Conservation (phyloP, 1,284 basidiomycete species). For the Anthracocystis walkeri region DNA sequence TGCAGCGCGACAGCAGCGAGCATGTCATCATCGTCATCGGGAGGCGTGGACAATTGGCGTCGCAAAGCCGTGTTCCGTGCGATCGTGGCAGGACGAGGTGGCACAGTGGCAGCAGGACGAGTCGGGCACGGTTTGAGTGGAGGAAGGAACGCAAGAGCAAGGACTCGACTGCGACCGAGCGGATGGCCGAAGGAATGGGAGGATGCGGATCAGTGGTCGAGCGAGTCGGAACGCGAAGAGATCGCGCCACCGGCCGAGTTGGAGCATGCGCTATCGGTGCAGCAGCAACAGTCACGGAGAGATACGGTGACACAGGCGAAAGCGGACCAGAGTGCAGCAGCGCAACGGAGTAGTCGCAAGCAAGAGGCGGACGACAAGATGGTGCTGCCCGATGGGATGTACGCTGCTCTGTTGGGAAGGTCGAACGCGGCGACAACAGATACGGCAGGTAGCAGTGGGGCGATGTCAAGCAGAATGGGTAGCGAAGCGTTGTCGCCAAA, state of each 20-base stretch:
- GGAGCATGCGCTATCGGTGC: conserved; percentile 1
- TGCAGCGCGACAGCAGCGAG: neutral
- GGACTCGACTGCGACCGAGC: conserved; percentile 44
- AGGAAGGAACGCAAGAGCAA: conserved; percentile 46
- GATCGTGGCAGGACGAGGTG: conserved; percentile 56
- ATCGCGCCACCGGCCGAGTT: conserved; percentile 18
- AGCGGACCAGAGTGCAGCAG: conserved; percentile 4
- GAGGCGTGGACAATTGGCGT: conserved; percentile 43
- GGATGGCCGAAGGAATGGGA: conserved; percentile 54
- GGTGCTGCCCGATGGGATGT: conserved; percentile 22
- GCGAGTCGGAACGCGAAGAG: conserved; percentile 50
- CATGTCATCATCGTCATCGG: neutral
- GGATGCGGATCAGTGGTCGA: conserved; percentile 60
- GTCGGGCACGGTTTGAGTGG: conserved; percentile 16
- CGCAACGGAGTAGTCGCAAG: neutral
- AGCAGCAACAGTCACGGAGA: conserved; percentile 18
- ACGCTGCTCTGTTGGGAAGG: conserved; percentile 27
- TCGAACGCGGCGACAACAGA: no score
- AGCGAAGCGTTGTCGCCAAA: neutral
- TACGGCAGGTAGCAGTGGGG: neutral
- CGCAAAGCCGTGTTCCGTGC: conserved; percentile 47
- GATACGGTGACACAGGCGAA: conserved; percentile 29
- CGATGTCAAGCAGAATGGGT: neutral
- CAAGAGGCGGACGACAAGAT: conserved; percentile 10
- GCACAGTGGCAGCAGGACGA: conserved; percentile 47